Conservation (phyloP, 2,329 filamentous ascomycete genomes). For the Nigrospora sphaerica region DNA sequence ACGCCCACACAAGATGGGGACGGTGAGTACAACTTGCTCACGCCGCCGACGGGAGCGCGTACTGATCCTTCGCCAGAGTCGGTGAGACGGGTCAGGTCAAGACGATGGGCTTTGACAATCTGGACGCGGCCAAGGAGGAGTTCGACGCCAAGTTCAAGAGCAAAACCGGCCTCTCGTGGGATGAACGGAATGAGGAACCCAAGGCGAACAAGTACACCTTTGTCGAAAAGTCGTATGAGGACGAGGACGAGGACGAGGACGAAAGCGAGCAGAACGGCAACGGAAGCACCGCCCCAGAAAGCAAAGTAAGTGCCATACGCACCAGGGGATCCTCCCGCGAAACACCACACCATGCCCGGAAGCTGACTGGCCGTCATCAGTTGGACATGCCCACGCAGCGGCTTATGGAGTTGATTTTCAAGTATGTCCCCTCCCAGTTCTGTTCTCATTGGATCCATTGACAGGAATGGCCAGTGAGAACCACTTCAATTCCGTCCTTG, state of each 20-base stretch:
- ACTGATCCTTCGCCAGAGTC: conserved; percentile 1
- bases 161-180: conserved; percentile 10
- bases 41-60: not conserved
- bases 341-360: too few species aligned
- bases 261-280: conserved; percentile 3
- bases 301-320: not conserved
- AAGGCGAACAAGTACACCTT: conserved; percentile 11
- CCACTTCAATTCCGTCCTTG: conserved; percentile 60
- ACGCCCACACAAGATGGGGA: conserved; percentile 10
- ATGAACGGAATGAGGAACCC: conserved; percentile 7
- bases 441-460: not conserved
- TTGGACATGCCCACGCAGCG: conserved; percentile 33
- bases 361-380: too few species aligned
- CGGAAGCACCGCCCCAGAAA: conserved; percentile 1
- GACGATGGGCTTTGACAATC: conserved; percentile 7
- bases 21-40: conserved; percentile 4
- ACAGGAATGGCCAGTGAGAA: conserved; percentile 27
- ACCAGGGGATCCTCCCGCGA: too few species aligned
- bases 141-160: conserved; percentile 11
- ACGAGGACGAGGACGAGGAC: conserved; percentile 4
- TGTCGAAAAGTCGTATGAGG: conserved; percentile 8
- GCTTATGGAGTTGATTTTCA: conserved; percentile 75
- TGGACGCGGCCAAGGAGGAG: conserved; percentile 8
- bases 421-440: conserved; percentile 24
- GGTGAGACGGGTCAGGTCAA: conserved; percentile 12